phyloP scores from a whole-genome alignment of 2,329 filamentous ascomycete genomes.

The Pyrenochaeta sp. region DNA sequence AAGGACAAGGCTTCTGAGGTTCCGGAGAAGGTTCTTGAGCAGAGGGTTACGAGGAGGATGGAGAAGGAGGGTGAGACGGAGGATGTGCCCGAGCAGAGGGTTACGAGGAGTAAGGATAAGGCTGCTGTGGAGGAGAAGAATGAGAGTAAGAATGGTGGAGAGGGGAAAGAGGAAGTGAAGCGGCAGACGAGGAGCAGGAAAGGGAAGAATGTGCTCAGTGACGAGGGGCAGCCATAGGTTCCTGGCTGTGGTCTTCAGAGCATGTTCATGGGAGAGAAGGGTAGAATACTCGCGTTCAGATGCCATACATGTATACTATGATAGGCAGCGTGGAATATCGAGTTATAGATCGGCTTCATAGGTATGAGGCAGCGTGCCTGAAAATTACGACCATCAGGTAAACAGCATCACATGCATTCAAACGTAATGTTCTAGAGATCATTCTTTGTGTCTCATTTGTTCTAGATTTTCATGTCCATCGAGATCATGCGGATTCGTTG shows the following conservation, averaged over 20 bases:
- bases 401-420: constrained; percentile 7
- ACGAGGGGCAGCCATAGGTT: too few species aligned
- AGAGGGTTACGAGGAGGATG: too few species aligned
- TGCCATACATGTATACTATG: too few species aligned
- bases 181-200: too few species aligned
- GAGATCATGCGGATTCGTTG: constrained; percentile 21
- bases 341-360: neutral
- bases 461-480: constrained; percentile 21
- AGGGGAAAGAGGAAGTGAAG: neutral
- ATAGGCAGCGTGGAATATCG: too few species aligned
- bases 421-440: constrained; percentile 17
- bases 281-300: too few species aligned
- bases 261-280: too few species aligned
- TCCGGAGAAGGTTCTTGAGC: too few species aligned
- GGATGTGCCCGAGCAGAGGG: too few species aligned
- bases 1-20: constrained; percentile 9
- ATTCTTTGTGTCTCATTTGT: constrained; percentile 34
- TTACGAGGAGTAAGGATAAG: constrained; percentile 21
- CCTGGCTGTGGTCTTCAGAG: too few species aligned
- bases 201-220: too few species aligned
- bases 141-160: constrained; percentile 1
- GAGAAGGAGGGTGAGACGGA: neutral
- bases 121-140: neutral
- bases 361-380: neutral
- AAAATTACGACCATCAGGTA: neutral